A percentile compares a stretch with the other conserved stretches of the same genome.
These are phyloP conservation scores for Coniochaeta hoffmannii DNA, from an alignment of 2,329 filamentous ascomycete genomes.

Conservation along the genomic window DNA sequence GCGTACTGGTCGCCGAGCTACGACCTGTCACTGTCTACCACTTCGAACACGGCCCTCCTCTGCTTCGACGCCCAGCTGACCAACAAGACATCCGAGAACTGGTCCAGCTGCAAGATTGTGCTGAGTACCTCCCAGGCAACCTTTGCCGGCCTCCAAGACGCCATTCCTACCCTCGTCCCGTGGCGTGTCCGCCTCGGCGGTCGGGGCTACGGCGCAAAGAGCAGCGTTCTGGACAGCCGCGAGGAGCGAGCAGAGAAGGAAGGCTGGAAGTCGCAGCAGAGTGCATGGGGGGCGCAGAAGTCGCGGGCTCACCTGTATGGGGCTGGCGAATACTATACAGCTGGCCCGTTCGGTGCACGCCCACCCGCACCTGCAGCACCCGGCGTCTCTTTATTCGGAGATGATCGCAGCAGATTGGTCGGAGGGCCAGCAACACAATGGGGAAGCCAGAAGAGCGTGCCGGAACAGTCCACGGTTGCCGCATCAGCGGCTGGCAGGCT, in stretches of 20 bases:
- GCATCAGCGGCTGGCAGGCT: too few relatives aligned
- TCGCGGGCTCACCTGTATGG: constrained; percentile 29
- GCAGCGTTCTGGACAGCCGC: constrained; percentile 27
- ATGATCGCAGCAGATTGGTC: too few relatives aligned
- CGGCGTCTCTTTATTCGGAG: too few relatives aligned
- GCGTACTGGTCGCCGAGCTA: constrained; percentile 56
- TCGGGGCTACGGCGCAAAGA: constrained; percentile 11
- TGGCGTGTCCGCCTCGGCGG: constrained; percentile 48
- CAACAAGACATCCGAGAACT: constrained; percentile 57
- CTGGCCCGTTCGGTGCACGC: neutral
- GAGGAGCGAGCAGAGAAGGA: constrained; percentile 28
- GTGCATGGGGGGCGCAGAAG: constrained; percentile 14
- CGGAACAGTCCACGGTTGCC: too few relatives aligned
- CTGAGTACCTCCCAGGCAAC: constrained; percentile 58
- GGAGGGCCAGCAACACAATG: too few relatives aligned
- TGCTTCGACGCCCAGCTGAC: constrained; percentile 56
- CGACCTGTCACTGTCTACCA: constrained; percentile 53
- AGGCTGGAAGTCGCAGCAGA: constrained; percentile 20
- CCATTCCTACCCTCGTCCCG: constrained; percentile 43
- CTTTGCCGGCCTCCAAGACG: constrained; percentile 47
- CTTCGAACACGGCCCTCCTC: constrained; percentile 41
- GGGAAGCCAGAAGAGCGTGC: too few relatives aligned
- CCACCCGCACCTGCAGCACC: too few relatives aligned
- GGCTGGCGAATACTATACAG: neutral
- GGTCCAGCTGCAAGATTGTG: constrained; percentile 51